Percentiles rank a stretch among this genome's conserved stretches.
Evolutionary conservation across 208 protist genomes (phyloP).

Genomic region (Entamoeba dispar): DNA sequence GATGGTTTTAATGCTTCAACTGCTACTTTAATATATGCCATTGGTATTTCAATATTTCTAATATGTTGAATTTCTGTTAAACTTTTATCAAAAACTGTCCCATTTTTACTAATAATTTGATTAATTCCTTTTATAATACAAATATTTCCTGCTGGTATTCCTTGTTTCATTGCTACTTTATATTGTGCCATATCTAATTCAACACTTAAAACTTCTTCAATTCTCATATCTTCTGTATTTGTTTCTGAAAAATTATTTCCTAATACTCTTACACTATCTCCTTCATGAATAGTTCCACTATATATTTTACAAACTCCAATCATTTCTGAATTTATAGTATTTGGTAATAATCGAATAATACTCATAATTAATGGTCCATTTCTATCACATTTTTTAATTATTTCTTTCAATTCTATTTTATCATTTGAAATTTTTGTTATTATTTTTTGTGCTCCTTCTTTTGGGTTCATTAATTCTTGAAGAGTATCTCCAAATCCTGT

Average conservation of each 20-base stretch:
- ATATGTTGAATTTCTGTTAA: slow-evolving; percentile 27
- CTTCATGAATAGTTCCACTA: slow-evolving; percentile 43
- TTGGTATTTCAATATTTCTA: slow-evolving; percentile 43
- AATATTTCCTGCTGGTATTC: slow-evolving; percentile 48
- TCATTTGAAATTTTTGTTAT: neutral
- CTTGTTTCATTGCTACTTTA: slow-evolving; percentile 35
- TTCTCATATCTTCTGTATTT: neutral
- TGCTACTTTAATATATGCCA: slow-evolving; percentile 61
- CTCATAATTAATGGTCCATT: slow-evolving; percentile 43
- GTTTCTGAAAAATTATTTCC: slow-evolving; percentile 48
- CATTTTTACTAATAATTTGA: slow-evolving; percentile 51
- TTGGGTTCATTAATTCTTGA: slow-evolving; percentile 42
- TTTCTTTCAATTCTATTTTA: neutral
- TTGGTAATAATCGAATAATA: slow-evolving; percentile 49
- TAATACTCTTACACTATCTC: slow-evolving; percentile 46
- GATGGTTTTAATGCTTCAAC: slow-evolving; percentile 77
- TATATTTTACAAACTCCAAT: slow-evolving; percentile 52
- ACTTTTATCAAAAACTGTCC: slow-evolving; percentile 36
- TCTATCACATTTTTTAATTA: neutral
- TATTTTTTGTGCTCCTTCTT: slow-evolving; percentile 24
- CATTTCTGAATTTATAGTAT: slow-evolving; percentile 33
- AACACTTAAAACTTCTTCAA: neutral
- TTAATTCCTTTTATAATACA: slow-evolving; percentile 62
- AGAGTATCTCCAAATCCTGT: slow-evolving; percentile 48
- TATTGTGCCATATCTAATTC: slow-evolving; percentile 28